phyloP scores from a whole-genome alignment of 805 yeast species.

The Ogataea trehalophila region DNA sequence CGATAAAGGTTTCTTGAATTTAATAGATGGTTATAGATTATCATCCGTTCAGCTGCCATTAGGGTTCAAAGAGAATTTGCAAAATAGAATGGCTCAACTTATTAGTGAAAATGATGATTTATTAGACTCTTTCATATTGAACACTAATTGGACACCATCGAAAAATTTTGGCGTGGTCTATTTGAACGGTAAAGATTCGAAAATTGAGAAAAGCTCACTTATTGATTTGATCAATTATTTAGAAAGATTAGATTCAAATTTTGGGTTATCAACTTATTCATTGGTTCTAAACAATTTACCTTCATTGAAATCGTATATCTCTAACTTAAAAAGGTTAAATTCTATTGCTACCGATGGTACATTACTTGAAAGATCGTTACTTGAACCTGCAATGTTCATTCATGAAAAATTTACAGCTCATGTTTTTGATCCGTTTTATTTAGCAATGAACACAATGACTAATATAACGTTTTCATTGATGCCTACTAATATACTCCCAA shows the following conservation, averaged over 20 bases:
- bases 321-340: constrained; percentile 13
- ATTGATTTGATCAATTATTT: constrained; percentile 17
- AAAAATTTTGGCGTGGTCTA: constrained; percentile 30
- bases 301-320: constrained; percentile 18
- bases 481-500: constrained; percentile 9
- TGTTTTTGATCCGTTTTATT: constrained; percentile 27
- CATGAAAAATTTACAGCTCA: constrained; percentile 24
- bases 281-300: constrained; percentile 23
- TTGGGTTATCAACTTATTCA: constrained; percentile 25
- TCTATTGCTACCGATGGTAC: constrained; percentile 20
- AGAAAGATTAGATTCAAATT: constrained; percentile 22
- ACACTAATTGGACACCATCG: constrained; percentile 28
- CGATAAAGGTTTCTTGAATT: constrained; percentile 32
- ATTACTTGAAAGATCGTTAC: constrained; percentile 25
- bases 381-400: constrained; percentile 26
- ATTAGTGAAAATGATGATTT: constrained; percentile 7
- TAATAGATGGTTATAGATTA: constrained; percentile 24
- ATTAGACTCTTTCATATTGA: constrained; percentile 21
- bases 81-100: constrained; percentile 14
- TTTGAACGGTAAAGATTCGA: constrained; percentile 12
- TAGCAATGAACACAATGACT: constrained; percentile 23
- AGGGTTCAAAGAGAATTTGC: constrained; percentile 27
- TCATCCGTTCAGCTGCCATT: constrained; percentile 28
- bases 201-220: constrained; percentile 18
- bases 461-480: constrained; percentile 16